Evolutionary conservation across 805 yeast genomes (phyloP), one percentile per base, ranked within the genome.

Genomic region (Suhomyces sp.): DNA sequence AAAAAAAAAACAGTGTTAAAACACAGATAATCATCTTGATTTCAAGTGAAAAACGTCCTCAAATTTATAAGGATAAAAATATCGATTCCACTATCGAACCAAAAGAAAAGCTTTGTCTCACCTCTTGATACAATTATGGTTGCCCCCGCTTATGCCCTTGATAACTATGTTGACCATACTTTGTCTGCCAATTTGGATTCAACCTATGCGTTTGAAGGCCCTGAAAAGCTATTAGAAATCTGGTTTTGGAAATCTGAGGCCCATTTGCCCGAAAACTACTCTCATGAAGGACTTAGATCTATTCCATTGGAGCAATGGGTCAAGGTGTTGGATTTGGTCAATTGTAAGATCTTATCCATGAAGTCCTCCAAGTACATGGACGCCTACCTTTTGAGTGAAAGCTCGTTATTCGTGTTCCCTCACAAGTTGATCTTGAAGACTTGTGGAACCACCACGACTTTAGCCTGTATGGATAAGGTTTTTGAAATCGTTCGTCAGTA

Each of bases 131-230:
- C 19, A 28, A 13, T 14, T 19, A 66, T 68, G 72, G 72, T 65
- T 44, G 69, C 71, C 30, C 70, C 73, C 24, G 65, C 69, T 28
- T 62, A 59, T 51, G 27, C 40, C 34, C 63, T 65, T 38, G 74
- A 70, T 49, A 55, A 73, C 14, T 79, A 72, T 54, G 79, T 88
- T 50, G 90, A 90, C 60, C 91, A 83, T 58, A 86, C 82, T 42
- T 68, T 86, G 32, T 82, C 95, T 6, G 81, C 79, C 28, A 74
- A 76, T 41, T 68, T 90, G 44, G 97, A 90, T 64, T 88, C 96
- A 13, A 73, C 95, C 10, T 83, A 79, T 54, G 96, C 97, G 2
- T 91, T 91, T 56, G 98, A 91, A 68, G 98, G 98, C 5, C 98
- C 98, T 20, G 98, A 91, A 61, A 93, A 91, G 61, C 70, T 91